Evolutionary conservation across 2,329 filamentous ascomycete species (phyloP).

Genomic region (Penicillium sp.): DNA sequence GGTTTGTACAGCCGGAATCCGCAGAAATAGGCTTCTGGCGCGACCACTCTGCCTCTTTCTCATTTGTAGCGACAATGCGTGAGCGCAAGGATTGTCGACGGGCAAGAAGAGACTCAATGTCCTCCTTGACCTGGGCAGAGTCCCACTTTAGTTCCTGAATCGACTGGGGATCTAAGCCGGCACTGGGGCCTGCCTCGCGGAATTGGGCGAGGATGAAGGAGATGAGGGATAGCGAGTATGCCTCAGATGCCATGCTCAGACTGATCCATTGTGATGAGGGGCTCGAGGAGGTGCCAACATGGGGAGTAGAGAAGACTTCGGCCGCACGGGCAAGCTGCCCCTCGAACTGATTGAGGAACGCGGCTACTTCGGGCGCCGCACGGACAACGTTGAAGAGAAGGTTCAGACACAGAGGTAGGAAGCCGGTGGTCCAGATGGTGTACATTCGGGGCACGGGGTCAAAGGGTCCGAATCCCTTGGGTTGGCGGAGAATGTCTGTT

Average conservation of each 20-base stretch:
- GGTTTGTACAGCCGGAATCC: constrained; percentile 56
- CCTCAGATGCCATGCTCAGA: constrained; percentile 71
- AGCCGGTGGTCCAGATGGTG: constrained; percentile 83
- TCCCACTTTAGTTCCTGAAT: constrained; percentile 78
- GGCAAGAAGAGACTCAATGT: constrained; percentile 78
- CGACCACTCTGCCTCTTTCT: constrained; percentile 67
- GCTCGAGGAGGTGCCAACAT: constrained; percentile 51
- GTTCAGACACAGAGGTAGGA: constrained; percentile 86
- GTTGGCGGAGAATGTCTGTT: constrained; percentile 69
- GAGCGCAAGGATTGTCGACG: constrained; percentile 69
- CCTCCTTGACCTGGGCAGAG: constrained; percentile 68
- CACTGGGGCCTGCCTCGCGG: constrained; percentile 62
- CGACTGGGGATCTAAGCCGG: constrained; percentile 58
- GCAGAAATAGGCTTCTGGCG: constrained; percentile 43
- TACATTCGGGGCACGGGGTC: constrained; percentile 77
- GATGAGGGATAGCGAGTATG: constrained; percentile 75
- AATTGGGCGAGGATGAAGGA: constrained; percentile 70
- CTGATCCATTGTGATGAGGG: constrained; percentile 64
- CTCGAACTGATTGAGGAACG: constrained; percentile 87
- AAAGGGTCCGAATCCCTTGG: constrained; percentile 73
- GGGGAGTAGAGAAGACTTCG: constrained; percentile 62
- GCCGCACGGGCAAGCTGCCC: constrained; percentile 72
- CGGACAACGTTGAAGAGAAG: constrained; percentile 78
- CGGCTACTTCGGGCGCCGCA: constrained; percentile 78
- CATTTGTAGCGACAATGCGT: constrained; percentile 70